phyloP scores from a whole-genome alignment of 768 basidiomycete species.

The Trametes coccinea region DNA sequence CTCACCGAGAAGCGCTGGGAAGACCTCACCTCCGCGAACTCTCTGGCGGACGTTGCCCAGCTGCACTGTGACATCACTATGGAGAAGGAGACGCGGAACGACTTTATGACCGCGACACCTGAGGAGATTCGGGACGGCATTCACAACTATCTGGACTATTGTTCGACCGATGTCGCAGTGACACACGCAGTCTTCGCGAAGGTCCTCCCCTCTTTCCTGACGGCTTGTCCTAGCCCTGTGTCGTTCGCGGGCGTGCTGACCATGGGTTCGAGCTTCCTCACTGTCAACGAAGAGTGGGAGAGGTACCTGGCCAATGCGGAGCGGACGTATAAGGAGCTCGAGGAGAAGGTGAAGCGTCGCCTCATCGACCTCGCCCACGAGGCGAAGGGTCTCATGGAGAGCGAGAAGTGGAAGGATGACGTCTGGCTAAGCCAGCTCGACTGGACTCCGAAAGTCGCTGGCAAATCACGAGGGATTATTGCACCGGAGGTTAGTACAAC shows the following conservation, averaged over 20 bases:
- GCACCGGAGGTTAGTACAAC: constrained; percentile 33
- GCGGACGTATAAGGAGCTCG: constrained; percentile 66
- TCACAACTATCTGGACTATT: constrained; percentile 79
- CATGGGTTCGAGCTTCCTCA: constrained; percentile 91
- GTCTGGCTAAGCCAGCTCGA: constrained; percentile 90
- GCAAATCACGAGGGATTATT: constrained; percentile 63
- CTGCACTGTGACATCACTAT: constrained; percentile 83
- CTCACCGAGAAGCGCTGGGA: constrained; percentile 76
- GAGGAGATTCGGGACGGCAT: constrained; percentile 64
- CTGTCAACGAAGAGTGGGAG: constrained; percentile 91
- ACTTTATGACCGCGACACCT: constrained; percentile 72
- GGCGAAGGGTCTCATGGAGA: constrained; percentile 48
- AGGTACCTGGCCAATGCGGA: constrained; percentile 80
- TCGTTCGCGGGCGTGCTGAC: constrained; percentile 87
- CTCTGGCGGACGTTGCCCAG: constrained; percentile 87
- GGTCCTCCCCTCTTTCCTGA: constrained; percentile 79
- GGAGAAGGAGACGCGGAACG: constrained; percentile 75
- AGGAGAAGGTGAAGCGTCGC: constrained; percentile 56
- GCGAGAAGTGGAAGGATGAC: constrained; percentile 64
- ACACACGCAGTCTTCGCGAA: constrained; percentile 80
- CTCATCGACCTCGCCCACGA: constrained; percentile 71
- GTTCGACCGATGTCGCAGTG: constrained; percentile 78
- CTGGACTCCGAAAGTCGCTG: constrained; percentile 87
- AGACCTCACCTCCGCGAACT: constrained; percentile 88
- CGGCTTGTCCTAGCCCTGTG: constrained; percentile 87